phyloP scores from a whole-genome alignment of 2,329 filamentous ascomycete genomes.

The Calonectria crousiana region DNA sequence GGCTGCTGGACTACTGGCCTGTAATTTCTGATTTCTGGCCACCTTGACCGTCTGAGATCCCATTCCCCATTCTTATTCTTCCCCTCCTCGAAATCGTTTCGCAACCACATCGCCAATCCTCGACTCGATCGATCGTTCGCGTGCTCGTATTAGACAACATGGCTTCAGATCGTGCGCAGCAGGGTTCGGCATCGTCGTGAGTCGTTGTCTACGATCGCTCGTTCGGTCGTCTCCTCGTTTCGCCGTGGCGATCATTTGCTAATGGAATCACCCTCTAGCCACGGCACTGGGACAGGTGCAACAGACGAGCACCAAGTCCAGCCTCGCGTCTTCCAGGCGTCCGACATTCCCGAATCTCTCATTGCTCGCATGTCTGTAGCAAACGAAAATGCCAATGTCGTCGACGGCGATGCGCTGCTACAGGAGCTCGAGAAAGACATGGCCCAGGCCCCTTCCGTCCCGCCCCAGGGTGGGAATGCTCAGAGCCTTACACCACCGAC shows the following conservation, averaged over 20 bases:
- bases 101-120: neutral
- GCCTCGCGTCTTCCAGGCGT: neutral
- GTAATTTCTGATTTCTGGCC: neutral
- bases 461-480: neutral
- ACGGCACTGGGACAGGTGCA: neutral
- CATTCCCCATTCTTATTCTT: neutral
- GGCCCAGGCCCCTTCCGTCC: neutral
- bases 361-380: slow-evolving; percentile 10
- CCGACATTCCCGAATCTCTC: slow-evolving; percentile 10
- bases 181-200: slow-evolving; percentile 17
- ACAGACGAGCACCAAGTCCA: neutral
- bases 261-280: neutral
- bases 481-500: too few relatives aligned
- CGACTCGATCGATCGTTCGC: neutral
- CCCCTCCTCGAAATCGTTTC: neutral
- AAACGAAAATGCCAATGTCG: neutral
- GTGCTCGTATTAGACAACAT: neutral
- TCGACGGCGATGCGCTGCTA: neutral
- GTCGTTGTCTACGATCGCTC: neutral
- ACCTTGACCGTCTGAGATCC: neutral
- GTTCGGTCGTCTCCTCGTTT: neutral
- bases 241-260: slow-evolving; percentile 1
- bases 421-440: neutral
- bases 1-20: neutral
- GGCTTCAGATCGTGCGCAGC: slow-evolving; percentile 15